Evolutionary conservation across 1,284 basidiomycete genomes (phyloP), one percentile per base, ranked within the genome.

Genomic region (Trichosporon faecale): DNA sequence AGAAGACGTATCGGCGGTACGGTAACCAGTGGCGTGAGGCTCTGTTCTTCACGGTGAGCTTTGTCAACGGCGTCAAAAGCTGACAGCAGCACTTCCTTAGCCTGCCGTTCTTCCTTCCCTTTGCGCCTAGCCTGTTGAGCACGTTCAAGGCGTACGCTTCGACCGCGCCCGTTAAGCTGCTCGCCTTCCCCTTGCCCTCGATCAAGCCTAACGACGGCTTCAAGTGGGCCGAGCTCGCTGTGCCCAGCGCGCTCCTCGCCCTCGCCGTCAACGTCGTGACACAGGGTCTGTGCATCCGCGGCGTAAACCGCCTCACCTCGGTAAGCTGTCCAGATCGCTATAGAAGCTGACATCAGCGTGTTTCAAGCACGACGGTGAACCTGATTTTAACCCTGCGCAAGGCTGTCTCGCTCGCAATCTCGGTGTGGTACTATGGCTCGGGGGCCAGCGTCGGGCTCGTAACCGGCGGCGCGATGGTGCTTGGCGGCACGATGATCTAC

Each of bases 321-420:
- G 82, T 84, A 64, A 70, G 83, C 1, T 33, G 4, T 7, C 23
- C 88, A 88, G 3, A 5, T 57, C 9, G 2, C 0, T 86, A 88
- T 2, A 0, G 12, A 8, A 49, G 23, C 52, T 64, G 16, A 67
- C 27, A 11, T 1, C 66, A 83, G 78, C 79, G 82, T 60, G 92
- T 95, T 3, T 90, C 89, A 61, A 88, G 90, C 7, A 87, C 96
- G 11, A 92, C 90, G 0, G 94, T 97, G 35, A 95, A 93, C 12
- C 89, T 98, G 67, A 87, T 96, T 16, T 86, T 97, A 65, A 94
- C 93, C 49, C 89, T 98, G 23, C 88, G 95, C 66, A 98, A 98
- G 82, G 95, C 94, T 1, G 86, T 90, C 18, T 95, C 92, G 68
- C 85, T 97, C 18, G 85, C 91, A 16, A 87, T 97, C 73, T 79